phyloP scores from a whole-genome alignment of 495 filamentous ascomycete species.

The Chlorociboria aeruginascens region DNA sequence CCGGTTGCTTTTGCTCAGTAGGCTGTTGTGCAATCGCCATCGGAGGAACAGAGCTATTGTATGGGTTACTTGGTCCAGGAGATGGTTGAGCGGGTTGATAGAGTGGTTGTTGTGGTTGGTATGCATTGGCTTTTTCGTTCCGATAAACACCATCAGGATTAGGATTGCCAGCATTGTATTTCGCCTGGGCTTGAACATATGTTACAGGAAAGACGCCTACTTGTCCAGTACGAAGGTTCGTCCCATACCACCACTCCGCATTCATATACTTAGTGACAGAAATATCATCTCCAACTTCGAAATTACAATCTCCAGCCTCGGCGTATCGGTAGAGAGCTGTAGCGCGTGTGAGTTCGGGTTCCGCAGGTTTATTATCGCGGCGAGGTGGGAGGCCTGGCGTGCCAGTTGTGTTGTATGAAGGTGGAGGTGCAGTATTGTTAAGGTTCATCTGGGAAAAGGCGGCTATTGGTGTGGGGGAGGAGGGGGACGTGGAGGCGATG shows the following conservation, averaged over 20 bases:
- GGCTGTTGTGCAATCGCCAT: conserved; percentile 32
- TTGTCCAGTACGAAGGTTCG: conserved; percentile 61
- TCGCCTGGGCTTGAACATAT: conserved; percentile 54
- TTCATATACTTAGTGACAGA: conserved; percentile 85
- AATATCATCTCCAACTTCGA: conserved; percentile 66
- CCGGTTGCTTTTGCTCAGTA: conserved; percentile 23
- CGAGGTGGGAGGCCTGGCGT: conserved; percentile 34
- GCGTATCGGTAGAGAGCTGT: conserved; percentile 76
- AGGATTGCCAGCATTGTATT: not conserved
- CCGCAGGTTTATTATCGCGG: conserved; percentile 38
- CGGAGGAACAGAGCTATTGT: conserved; percentile 37
- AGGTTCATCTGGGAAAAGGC: conserved; percentile 22
- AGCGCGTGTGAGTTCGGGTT: conserved; percentile 55
- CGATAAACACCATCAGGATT: not conserved
- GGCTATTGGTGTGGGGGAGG: conserved; percentile 23
- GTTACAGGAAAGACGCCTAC: conserved; percentile 86
- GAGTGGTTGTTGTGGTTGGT: not conserved
- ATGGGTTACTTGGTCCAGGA: conserved; percentile 27
- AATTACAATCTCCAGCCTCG: conserved; percentile 65
- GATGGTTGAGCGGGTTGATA: conserved; percentile 16
- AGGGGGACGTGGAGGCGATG: conserved; percentile 25
- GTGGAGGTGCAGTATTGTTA: conserved; percentile 33
- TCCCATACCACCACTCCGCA: conserved; percentile 91
- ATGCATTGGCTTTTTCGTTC: conserved; percentile 12
- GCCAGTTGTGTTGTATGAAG: conserved; percentile 38